These are phyloP conservation scores for Talaromyces sp. DNA, from an alignment of 2,329 filamentous ascomycete species.

Conservation along the genomic window DNA sequence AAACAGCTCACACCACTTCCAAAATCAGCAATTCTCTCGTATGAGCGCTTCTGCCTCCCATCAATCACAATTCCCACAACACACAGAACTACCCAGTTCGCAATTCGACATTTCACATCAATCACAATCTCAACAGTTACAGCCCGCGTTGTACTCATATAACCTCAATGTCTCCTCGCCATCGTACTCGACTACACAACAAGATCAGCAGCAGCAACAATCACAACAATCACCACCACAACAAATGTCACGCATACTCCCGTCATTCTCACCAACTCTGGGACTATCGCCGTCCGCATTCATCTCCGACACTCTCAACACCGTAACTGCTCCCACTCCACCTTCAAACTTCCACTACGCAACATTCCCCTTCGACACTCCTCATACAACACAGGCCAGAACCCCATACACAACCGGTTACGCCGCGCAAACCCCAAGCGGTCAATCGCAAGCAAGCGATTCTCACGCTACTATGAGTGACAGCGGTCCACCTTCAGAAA, in stretches of 20 bases:
- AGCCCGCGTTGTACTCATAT: slow-evolving; percentile 8
- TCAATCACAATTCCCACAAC: slow-evolving; percentile 5
- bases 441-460: slow-evolving; percentile 43
- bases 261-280: slow-evolving; percentile 43
- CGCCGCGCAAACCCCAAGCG: slow-evolving; percentile 40
- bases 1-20: slow-evolving; percentile 14
- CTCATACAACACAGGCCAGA: slow-evolving; percentile 17
- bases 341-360: slow-evolving; percentile 38
- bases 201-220: slow-evolving; percentile 11
- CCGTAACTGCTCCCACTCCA: slow-evolving; percentile 31
- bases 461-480: slow-evolving; percentile 51
- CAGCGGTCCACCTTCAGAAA: slow-evolving; percentile 59
- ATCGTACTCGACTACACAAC: slow-evolving; percentile 8
- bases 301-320: slow-evolving; percentile 30
- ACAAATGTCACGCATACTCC: slow-evolving; percentile 21
- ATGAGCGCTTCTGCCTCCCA: neutral
- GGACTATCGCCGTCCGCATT: slow-evolving; percentile 36
- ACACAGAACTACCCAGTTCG: slow-evolving; percentile 12
- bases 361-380: slow-evolving; percentile 40
- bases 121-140: slow-evolving; percentile 11
- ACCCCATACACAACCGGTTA: slow-evolving; percentile 16
- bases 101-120: slow-evolving; percentile 7
- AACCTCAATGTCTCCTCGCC: slow-evolving; percentile 19
- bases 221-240: neutral
- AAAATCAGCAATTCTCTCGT: slow-evolving; percentile 13